Percentiles rank a stretch among this genome's conserved stretches.
Conservation (phyloP, 2,329 filamentous ascomycete species). For the Colletotrichum tamarilloi region DNA sequence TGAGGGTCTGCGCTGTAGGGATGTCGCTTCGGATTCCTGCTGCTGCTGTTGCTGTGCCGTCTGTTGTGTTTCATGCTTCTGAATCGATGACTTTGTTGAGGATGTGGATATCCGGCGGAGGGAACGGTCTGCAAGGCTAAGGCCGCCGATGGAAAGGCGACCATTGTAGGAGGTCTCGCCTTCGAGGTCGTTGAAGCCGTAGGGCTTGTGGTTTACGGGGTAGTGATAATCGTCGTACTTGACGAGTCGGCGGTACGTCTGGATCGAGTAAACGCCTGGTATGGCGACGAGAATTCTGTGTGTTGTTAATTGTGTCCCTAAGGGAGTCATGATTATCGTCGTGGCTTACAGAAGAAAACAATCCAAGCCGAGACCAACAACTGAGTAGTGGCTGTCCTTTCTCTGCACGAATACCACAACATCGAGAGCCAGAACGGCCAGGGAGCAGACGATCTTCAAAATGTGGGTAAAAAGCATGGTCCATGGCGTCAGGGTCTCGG, state of each 20-base stretch:
- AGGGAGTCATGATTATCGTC: neutral
- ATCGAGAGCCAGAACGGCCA: constrained; percentile 61
- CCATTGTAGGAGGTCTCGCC: constrained; percentile 30
- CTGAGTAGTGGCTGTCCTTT: constrained; percentile 58
- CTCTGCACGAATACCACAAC: constrained; percentile 60
- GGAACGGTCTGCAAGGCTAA: constrained; percentile 24
- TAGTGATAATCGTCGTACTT: constrained; percentile 63
- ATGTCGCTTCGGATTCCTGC: constrained; percentile 1
- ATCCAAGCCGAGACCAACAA: constrained; percentile 61
- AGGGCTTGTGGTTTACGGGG: constrained; percentile 60
- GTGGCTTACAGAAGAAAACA: constrained; percentile 58
- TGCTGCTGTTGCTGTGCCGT: constrained; percentile 2
- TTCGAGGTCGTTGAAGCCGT: constrained; percentile 52
- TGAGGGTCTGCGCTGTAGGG: constrained; percentile 9
- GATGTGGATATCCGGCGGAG: constrained; percentile 35
- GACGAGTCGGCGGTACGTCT: constrained; percentile 59
- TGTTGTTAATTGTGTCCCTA: neutral
- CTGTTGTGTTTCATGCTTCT: constrained; percentile 1
- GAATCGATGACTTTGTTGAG: constrained; percentile 21
- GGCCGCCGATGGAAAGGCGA: constrained; percentile 32
- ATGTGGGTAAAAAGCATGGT: constrained; percentile 63
- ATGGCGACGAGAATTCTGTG: constrained; percentile 54
- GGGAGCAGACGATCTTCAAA: constrained; percentile 60
- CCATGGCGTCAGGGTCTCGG: constrained; percentile 65
- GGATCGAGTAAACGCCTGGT: constrained; percentile 58